A percentile compares a stretch with the other conserved stretches of the same genome.
phyloP scores from a whole-genome alignment of 2,329 filamentous ascomycete genomes.

The Epicoccum nigrum region DNA sequence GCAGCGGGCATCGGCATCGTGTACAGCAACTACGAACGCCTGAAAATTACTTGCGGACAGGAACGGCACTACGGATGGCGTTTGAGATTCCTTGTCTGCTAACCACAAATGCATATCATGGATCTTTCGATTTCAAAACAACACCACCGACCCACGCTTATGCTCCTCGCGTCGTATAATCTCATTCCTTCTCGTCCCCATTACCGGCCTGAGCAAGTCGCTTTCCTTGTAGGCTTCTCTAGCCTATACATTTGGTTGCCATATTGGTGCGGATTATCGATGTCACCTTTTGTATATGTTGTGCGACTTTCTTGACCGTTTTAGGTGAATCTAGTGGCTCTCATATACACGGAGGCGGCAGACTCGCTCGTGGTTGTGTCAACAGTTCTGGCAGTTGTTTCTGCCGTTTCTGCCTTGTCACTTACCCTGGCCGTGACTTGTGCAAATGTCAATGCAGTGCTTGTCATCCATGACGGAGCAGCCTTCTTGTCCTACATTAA shows the following conservation, averaged over 20 bases:
- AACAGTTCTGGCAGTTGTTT: no score
- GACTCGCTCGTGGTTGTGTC: no score
- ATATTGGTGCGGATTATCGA: no score
- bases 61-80: conserved; percentile 48
- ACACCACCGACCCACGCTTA: conserved; percentile 6
- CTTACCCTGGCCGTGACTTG: no score
- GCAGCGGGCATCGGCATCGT: conserved; percentile 46
- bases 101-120: conserved; percentile 51
- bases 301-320: no score
- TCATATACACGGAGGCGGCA: no score
- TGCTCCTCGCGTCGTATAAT: background rate
- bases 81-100: conserved; percentile 48
- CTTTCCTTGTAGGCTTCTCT: background rate
- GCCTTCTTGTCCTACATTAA: no score
- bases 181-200: background rate
- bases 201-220: background rate
- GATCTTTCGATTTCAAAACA: conserved; percentile 39
- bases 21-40: conserved; percentile 48
- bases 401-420: no score
- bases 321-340: no score
- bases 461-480: no score
- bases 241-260: background rate
- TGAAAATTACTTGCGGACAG: conserved; percentile 48
- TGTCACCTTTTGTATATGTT: no score
- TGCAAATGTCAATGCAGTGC: no score